Evolutionary conservation across 2,329 filamentous ascomycete species (phyloP).

Genomic region (Cladophialophora psammophila): DNA sequence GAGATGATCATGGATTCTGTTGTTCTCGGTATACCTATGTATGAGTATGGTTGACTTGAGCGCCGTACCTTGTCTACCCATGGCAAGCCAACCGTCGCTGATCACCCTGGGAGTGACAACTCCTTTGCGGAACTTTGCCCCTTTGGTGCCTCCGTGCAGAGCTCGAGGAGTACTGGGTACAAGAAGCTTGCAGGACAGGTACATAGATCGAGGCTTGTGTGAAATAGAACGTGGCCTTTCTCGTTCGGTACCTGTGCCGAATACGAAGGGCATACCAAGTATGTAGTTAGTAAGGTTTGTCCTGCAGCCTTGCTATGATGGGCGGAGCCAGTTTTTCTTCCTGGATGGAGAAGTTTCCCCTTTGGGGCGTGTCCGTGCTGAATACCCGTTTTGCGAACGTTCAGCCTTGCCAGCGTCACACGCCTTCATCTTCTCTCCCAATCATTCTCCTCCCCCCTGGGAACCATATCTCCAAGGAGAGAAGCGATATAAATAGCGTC

Average conservation of each 20-base stretch:
- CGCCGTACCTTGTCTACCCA: background rate
- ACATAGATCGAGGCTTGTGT: too few species aligned
- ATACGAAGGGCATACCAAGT: too few species aligned
- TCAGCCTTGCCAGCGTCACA: slow-evolving; percentile 14
- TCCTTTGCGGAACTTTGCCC: background rate
- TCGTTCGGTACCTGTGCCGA: too few species aligned
- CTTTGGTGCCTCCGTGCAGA: background rate
- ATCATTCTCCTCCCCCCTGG: too few species aligned
- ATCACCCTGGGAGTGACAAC: background rate
- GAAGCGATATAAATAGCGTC: background rate
- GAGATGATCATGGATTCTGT: background rate
- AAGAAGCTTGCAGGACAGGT: too few species aligned
- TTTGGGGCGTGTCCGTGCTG: background rate
- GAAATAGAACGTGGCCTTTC: too few species aligned
- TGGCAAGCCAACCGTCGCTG: slow-evolving; percentile 5
- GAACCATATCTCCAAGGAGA: background rate
- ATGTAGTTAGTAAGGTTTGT: background rate
- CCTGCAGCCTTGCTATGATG: background rate
- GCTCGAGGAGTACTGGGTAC: too few species aligned
- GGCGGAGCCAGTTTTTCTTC: background rate
- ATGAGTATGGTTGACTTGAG: background rate
- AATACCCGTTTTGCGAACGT: background rate
- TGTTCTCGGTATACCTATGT: background rate
- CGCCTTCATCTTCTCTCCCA: too few species aligned
- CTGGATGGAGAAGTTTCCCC: background rate